These are phyloP conservation scores for Ceratobasidium sp. DNA, from an alignment of 1,284 basidiomycete genomes.

Conservation along the genomic window DNA sequence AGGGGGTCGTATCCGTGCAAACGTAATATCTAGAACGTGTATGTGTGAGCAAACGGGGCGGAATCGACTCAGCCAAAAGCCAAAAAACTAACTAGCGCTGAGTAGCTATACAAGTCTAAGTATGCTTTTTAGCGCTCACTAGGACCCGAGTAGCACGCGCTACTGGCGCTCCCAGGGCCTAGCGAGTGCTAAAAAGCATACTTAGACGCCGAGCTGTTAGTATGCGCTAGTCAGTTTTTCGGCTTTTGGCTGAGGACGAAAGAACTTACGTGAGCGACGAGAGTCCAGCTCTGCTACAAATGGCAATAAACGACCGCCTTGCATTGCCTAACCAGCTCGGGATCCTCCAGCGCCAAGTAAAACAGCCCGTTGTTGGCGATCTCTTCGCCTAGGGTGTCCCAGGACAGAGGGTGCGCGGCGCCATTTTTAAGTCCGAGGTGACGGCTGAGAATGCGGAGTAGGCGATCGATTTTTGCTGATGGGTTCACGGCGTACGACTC, in stretches of 20 bases:
- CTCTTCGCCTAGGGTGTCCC: background rate
- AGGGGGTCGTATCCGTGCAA: background rate
- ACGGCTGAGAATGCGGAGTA: background rate
- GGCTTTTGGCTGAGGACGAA: too few species aligned
- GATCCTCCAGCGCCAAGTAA: too few species aligned
- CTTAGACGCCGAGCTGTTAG: too few species aligned
- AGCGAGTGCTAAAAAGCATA: too few species aligned
- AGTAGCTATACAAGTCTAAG: too few species aligned
- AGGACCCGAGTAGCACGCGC: too few species aligned
- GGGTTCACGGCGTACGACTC: background rate
- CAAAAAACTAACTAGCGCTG: background rate
- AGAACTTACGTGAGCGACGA: background rate
- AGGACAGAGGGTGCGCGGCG: background rate
- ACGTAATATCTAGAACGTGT: background rate
- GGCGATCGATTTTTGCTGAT: background rate
- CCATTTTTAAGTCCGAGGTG: background rate
- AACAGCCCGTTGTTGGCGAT: background rate
- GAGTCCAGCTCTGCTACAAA: background rate
- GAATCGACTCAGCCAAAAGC: too few species aligned
- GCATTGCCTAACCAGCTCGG: background rate
- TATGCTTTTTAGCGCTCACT: too few species aligned
- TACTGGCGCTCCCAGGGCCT: too few species aligned
- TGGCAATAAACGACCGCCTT: constrained; percentile 2
- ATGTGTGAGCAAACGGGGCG: too few species aligned
- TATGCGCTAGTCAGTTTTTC: too few species aligned